A percentile compares a stretch with the other conserved stretches of the same genome.
phyloP scores from a whole-genome alignment of 805 yeast species.

The Vanderwaltozyma verrucispora region DNA sequence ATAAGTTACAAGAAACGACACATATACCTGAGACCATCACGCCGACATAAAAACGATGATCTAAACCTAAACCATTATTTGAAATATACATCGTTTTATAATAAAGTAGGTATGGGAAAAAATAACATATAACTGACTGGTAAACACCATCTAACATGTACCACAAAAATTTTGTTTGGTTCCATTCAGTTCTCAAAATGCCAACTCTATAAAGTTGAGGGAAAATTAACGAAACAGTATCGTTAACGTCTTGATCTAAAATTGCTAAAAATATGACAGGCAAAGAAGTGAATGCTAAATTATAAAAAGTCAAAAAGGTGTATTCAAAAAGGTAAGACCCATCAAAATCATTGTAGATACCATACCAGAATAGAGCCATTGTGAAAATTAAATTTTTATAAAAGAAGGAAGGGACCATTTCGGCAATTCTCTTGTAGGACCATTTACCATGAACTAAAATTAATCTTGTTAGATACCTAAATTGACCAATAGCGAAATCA shows the following conservation, averaged over 20 bases:
- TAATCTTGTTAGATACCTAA: slow-evolving; percentile 57
- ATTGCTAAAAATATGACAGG: slow-evolving; percentile 73
- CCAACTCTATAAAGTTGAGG: slow-evolving; percentile 72
- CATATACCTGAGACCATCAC: slow-evolving; percentile 56
- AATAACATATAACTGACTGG: slow-evolving; percentile 63
- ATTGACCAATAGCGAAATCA: slow-evolving; percentile 79
- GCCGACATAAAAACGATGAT: slow-evolving; percentile 70
- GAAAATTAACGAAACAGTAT: slow-evolving; percentile 54
- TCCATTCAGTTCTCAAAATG: slow-evolving; percentile 63
- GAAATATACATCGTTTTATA: slow-evolving; percentile 35
- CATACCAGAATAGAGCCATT: slow-evolving; percentile 69
- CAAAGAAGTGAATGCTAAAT: slow-evolving; percentile 71
- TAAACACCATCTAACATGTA: slow-evolving; percentile 72
- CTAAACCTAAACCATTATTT: slow-evolving; percentile 46
- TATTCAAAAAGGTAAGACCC: slow-evolving; percentile 72
- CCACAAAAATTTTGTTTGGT: slow-evolving; percentile 53
- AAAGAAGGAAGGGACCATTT: slow-evolving; percentile 76
- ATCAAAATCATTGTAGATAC: slow-evolving; percentile 63
- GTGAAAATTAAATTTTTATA: slow-evolving; percentile 72
- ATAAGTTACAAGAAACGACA: slow-evolving; percentile 55
- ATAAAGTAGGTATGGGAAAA: slow-evolving; percentile 56
- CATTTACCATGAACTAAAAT: slow-evolving; percentile 75
- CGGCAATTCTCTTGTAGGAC: slow-evolving; percentile 74
- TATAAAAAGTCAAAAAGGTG: slow-evolving; percentile 72
- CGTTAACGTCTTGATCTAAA: slow-evolving; percentile 72